Evolutionary conservation across 176 grass and related monocot genomes (phyloP), one percentile per base, ranked within the genome.

Genomic region (Elaeis guineensis): DNA sequence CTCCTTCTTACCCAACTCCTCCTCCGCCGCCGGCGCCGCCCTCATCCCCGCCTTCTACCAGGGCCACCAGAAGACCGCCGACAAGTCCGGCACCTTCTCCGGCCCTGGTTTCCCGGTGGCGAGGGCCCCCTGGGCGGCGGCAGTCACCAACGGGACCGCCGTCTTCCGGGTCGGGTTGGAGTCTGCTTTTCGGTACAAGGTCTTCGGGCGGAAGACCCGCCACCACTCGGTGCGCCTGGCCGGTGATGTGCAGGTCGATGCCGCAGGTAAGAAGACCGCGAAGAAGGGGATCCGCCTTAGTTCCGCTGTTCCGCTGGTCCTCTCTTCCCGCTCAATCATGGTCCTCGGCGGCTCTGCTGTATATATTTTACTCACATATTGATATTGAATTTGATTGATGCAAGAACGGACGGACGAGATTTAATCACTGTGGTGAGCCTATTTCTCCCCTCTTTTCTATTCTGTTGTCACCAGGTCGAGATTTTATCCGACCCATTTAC

Each of bases 111-210:
- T 20, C 8, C 49, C 48, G 28, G 5, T 0, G 28, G 5, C 5
- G 28, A 30, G 28, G 35, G 3, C 8, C 21, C 32, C 35, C 8
- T 14, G 35, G 5, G 21, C 48, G 17, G 19, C 19, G 49, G 35
- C 35, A 2, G 35, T 44, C 1, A 12, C 35, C 8, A 69, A 69
- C 14, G 9, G 44, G 5, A 25, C 55, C 3, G 68, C 44, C 39
- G 68, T 51, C 32, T 17, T 71, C 15, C 35, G 21, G 4, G 28
- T 69, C 26, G 29, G 16, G 21, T 6, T 71, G 39, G 22, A 51
- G 56, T 51, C 68, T 17, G 68, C 39, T 3, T 28, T 71, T 2
- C 68, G 68, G 68, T 71, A 59, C 56, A 59, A 71, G 68, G 57
- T 24, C 16, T 3, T 71, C 22, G 35, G 3, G 3, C 19, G 68